Percentiles rank a stretch among this genome's conserved stretches.
phyloP scores from a whole-genome alignment of 345 rosid species.

The Bruguiera gymnorhiza region DNA sequence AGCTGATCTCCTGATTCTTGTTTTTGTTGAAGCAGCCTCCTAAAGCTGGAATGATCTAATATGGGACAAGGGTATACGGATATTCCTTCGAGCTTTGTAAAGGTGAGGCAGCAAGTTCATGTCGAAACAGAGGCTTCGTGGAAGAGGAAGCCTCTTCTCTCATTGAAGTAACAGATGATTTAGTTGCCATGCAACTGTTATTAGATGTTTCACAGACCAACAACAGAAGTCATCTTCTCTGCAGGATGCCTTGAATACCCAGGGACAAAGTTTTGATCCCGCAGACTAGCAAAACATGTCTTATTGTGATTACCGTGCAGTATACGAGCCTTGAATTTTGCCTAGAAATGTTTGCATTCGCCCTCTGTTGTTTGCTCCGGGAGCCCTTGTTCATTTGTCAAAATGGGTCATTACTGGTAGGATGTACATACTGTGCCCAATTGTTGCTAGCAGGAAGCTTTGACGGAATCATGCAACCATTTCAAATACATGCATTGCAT shows the following conservation, averaged over 20 bases:
- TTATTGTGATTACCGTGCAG: constrained; percentile 3
- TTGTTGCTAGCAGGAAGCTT: background rate
- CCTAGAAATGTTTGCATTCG: constrained; percentile 14
- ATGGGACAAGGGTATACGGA: constrained; percentile 7
- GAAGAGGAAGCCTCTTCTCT: constrained; percentile 3
- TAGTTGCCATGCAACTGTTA: constrained; percentile 8
- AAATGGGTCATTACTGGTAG: background rate
- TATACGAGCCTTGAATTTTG: constrained; percentile 15
- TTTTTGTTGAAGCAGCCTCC: constrained; percentile 40
- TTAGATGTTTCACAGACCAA: constrained; percentile 16
- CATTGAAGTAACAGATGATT: constrained; percentile 5
- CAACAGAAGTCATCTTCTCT: constrained; percentile 10
- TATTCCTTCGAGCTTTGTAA: background rate
- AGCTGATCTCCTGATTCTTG: constrained; percentile 5
- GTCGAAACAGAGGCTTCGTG: constrained; percentile 1
- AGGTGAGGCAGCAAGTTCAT: constrained; percentile 22
- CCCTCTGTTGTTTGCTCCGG: constrained; percentile 9
- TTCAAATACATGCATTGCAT: too few relatives aligned
- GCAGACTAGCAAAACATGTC: constrained; percentile 12
- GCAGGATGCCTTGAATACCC: constrained; percentile 14
- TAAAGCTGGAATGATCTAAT: constrained; percentile 34
- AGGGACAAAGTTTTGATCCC: constrained; percentile 3
- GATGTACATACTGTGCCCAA: background rate
- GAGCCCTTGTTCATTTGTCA: background rate
- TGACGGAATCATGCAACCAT: too few relatives aligned